These are phyloP conservation scores for Pythium insidiosum DNA, from an alignment of 352 stramenopile genomes.

Conservation along the genomic window DNA sequence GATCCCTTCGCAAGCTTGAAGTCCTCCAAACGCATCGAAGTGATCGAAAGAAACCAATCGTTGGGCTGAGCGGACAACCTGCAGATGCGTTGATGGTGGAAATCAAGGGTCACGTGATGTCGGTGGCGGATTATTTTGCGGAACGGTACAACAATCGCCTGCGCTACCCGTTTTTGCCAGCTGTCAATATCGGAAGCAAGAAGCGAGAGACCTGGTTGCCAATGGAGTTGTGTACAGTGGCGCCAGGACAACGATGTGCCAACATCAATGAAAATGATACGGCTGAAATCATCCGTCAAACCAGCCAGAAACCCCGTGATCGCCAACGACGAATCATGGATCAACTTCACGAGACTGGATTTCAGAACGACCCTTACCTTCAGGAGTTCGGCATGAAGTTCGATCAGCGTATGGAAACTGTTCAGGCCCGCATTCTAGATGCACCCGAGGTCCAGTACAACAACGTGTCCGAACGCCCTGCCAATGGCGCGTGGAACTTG, in stretches of 20 bases:
- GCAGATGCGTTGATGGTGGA: conserved; percentile 36
- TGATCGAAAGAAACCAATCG: conserved; percentile 48
- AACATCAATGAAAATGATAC: conserved; percentile 78
- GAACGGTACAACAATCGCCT: conserved; percentile 49
- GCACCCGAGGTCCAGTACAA: conserved; percentile 56
- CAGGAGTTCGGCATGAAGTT: conserved; percentile 55
- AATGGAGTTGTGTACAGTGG: conserved; percentile 77
- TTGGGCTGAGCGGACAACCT: conserved; percentile 32
- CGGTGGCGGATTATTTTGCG: conserved; percentile 53
- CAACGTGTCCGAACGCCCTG: conserved; percentile 50
- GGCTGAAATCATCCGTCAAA: conserved; percentile 76
- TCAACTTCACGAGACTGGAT: conserved; percentile 50
- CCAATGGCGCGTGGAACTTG: conserved; percentile 68
- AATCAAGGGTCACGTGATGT: conserved; percentile 42
- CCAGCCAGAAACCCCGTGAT: conserved; percentile 32
- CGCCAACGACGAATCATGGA: conserved; percentile 53
- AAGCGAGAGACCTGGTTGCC: conserved; percentile 51
- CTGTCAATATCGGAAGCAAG: conserved; percentile 61
- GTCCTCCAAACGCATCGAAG: conserved; percentile 50
- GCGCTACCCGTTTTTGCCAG: conserved; percentile 53
- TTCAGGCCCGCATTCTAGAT: conserved; percentile 39
- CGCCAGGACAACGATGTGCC: conserved; percentile 52
- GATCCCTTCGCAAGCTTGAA: conserved; percentile 42
- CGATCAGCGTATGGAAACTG: conserved; percentile 33
- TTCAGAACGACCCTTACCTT: conserved; percentile 64